These are phyloP conservation scores for Sporothrix luriei DNA, from an alignment of 2,329 filamentous ascomycete genomes.

Conservation along the genomic window DNA sequence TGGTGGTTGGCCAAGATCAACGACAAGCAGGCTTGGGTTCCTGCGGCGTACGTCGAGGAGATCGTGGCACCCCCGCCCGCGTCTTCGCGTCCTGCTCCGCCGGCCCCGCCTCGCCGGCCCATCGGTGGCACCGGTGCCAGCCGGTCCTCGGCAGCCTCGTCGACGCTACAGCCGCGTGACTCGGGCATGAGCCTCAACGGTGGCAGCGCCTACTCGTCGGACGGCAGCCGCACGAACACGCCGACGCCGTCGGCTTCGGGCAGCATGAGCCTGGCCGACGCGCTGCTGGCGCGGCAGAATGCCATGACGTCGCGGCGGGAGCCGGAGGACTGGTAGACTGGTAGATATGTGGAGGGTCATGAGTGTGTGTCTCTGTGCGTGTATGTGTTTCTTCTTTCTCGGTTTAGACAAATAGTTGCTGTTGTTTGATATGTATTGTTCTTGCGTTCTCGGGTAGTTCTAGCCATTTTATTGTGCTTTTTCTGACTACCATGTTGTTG, in stretches of 20 bases:
- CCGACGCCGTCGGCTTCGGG: slow-evolving; percentile 69
- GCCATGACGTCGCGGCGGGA: slow-evolving; percentile 73
- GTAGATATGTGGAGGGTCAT: not conserved
- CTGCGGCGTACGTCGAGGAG: slow-evolving; percentile 92
- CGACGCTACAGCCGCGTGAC: slow-evolving; percentile 69
- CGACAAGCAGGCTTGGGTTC: slow-evolving; percentile 83
- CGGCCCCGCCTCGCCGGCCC: slow-evolving; percentile 75
- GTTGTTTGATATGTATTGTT: slow-evolving; percentile 3
- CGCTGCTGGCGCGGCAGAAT: slow-evolving; percentile 73
- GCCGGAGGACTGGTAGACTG: slow-evolving; percentile 66
- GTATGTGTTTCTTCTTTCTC: slow-evolving; percentile 13
- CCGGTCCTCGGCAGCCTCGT: slow-evolving; percentile 61
- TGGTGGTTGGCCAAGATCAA: slow-evolving; percentile 91
- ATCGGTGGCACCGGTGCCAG: slow-evolving; percentile 63
- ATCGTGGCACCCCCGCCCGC: slow-evolving; percentile 63
- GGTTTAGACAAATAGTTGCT: slow-evolving; percentile 24
- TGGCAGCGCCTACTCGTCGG: slow-evolving; percentile 48
- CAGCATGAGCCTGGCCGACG: slow-evolving; percentile 75
- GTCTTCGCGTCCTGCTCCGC: slow-evolving; percentile 65
- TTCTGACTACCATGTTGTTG: not conserved
- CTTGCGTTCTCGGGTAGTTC: slow-evolving; percentile 1
- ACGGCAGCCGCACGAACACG: slow-evolving; percentile 67
- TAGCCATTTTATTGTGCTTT: slow-evolving; percentile 24
- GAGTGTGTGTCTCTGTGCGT: slow-evolving; percentile 6
- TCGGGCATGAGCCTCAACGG: slow-evolving; percentile 65